Base-by-base conservation (phyloP, 768 basidiomycete species). In the Suillus variegatus region DNA sequence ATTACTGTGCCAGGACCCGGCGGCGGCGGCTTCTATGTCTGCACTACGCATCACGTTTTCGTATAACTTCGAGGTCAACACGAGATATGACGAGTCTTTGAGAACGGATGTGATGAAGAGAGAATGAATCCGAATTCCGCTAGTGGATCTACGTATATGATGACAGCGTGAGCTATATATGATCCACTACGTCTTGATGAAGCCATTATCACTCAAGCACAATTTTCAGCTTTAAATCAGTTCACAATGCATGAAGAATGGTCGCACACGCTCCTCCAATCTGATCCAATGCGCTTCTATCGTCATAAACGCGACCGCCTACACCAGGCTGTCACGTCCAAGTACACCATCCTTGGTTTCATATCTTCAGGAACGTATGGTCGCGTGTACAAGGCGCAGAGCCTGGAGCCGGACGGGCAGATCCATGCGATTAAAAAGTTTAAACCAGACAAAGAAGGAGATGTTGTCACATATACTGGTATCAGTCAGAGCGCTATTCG, bases 361-460 rank as follows among this genome's bases (percentile, higher is more conserved):
- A 97, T 99, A 68, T 98, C 97, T 2, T 97, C 95, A 9, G 97
- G 97, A 22, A 99, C 97, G 0, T 99, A 99, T 74, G 97, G 97
- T 1, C 84, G 96, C n/a, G 97, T 99, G 2, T 99, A 99, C 86
- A 99, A 99, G 76, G 97, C 96, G 0, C 86, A 89, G 73, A 91
- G 90, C 72, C 81, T 86, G 55, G 91, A 89, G 14, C 84, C 87
- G 4, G 88, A 90, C 49, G 86, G 83, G 3, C 82, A 80, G 67
- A 84, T 97, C 56, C 91, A 95, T 70, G 97, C 97, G 7, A 99
- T 99, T 81, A 99, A 99, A 83, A 99, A 99, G 77, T 99, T 99
- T 83, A 99, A 99, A 74, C 97, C 97, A 0, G 97, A 99, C 84
- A 99, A 99, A 78, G 97, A 99, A 80, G 97, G 97, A 25, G 97